Evolutionary conservation across 2,329 filamentous ascomycete species (phyloP), one percentile per base, ranked within the genome.

Genomic region (Helotiales sp.): DNA sequence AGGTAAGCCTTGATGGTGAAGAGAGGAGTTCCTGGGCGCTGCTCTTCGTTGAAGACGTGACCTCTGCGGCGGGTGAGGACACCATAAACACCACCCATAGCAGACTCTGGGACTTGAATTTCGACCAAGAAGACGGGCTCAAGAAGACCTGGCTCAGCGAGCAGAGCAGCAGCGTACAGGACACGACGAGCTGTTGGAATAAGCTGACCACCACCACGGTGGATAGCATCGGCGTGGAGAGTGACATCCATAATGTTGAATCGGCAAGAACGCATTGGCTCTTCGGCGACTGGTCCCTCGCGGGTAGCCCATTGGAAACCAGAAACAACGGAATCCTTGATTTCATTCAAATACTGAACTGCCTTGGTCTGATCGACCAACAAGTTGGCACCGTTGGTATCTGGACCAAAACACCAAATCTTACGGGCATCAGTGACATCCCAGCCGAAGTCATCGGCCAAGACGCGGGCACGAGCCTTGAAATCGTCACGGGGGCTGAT

Each of bases 201-300:
- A 80, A 99, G 85, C 83, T 99, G 95, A 77, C 95, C 95, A 86
- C 91, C 93, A 86, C 95, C 95, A 89, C 95, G 93, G 82, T 99
- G 95, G 72, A 99, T 99, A 73, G 95, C 93, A 89, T 99, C 95
- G 74, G 95, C 92, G 85, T 99, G 95, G 65, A 99, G 91, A 72
- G 95, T 99, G 71, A 99, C 95, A 90, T 99, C 95, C 76, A 97
- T 87, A 78, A 99, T 88, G 89, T 99, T 99, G 87, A 96, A 99
- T 82, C 95, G 91, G 79, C 96, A 79, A 69, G 88, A 88, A 76
- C 95, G 91, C 92, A 99, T 93, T 72, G 95, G 95, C 87, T 99
- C 95, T 82, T 99, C 95, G 71, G 90, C 93, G 75, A 99, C 81
- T 73, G 95, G 95, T 83, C 95, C 95, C 86, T 99, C 95, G 76